Conservation (phyloP, 768 basidiomycete species). For the Pisolithus microcarpus region DNA sequence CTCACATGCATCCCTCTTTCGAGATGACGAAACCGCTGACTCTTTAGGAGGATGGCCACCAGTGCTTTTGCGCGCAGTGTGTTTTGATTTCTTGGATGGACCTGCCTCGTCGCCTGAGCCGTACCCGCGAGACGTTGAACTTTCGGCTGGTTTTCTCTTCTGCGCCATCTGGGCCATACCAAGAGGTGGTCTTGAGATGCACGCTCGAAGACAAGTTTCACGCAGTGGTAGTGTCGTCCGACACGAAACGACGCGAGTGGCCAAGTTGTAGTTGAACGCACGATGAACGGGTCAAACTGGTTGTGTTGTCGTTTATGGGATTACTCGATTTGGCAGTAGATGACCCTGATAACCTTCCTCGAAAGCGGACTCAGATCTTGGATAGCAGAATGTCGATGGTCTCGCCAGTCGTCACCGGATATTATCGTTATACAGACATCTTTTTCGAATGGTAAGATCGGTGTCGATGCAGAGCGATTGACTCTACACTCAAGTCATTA, state of each 20-base stretch:
- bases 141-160: conserved; percentile 36
- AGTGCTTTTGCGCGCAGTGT: conserved; percentile 81
- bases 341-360: neutral
- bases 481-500: conserved; percentile 19
- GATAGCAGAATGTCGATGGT: conserved; percentile 18
- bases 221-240: neutral
- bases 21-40: conserved; percentile 21
- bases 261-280: neutral
- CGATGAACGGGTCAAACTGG: neutral
- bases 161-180: conserved; percentile 68
- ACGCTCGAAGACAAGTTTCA: neutral
- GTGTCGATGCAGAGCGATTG: neutral
- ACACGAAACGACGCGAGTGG: neutral
- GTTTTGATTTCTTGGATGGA: conserved; percentile 40
- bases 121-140: conserved; percentile 38
- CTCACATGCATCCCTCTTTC: conserved; percentile 23
- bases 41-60: conserved; percentile 40
- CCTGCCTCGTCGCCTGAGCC: conserved; percentile 25
- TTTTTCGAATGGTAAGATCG: conserved; percentile 67
- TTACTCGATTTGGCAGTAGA: neutral
- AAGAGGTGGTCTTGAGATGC: conserved; percentile 1
- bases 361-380: neutral
- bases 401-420: conserved; percentile 52
- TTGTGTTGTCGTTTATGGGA: neutral
- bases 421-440: conserved; percentile 80